Evolutionary conservation across 208 protist species (phyloP).

Genomic region (Spongospora subterranea): DNA sequence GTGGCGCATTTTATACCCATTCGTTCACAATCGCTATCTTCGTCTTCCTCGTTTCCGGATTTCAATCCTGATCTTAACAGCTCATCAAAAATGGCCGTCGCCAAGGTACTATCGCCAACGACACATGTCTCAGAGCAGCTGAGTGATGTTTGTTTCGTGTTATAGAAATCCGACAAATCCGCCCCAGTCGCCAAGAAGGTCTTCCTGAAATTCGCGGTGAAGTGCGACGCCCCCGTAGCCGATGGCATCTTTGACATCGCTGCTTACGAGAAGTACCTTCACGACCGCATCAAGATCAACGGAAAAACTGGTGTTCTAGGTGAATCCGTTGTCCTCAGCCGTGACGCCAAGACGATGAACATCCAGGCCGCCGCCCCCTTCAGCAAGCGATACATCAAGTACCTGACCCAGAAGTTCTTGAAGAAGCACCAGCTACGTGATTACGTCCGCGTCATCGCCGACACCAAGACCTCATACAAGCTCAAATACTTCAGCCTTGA

Average conservation of each 20-base stretch:
- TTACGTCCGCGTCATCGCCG: slow-evolving; percentile 65
- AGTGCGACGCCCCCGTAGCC: slow-evolving; percentile 61
- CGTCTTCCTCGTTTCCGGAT: not conserved
- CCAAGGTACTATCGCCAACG: slow-evolving; percentile 28
- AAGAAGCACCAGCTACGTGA: slow-evolving; percentile 63
- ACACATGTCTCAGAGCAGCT: slow-evolving; percentile 38
- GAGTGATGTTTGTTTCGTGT: slow-evolving; percentile 43
- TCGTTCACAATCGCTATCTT: no score
- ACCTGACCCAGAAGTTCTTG: slow-evolving; percentile 66
- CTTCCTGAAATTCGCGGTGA: slow-evolving; percentile 52
- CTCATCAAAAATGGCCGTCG: not conserved
- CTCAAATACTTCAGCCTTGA: slow-evolving; percentile 66
- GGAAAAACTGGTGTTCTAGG: slow-evolving; percentile 64
- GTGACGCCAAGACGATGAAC: slow-evolving; percentile 47
- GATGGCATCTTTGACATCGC: slow-evolving; percentile 67
- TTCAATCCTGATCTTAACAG: no score
- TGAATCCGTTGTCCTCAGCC: slow-evolving; percentile 46
- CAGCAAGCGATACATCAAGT: slow-evolving; percentile 66
- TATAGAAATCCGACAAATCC: slow-evolving; percentile 1
- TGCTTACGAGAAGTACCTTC: slow-evolving; percentile 63
- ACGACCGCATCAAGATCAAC: slow-evolving; percentile 66
- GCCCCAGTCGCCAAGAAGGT: not conserved
- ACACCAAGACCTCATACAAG: slow-evolving; percentile 63
- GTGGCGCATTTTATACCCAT: not conserved
- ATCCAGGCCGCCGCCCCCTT: slow-evolving; percentile 46